Conservation (phyloP, 2,329 filamentous ascomycete species). For the Tympanopsis confertula region DNA sequence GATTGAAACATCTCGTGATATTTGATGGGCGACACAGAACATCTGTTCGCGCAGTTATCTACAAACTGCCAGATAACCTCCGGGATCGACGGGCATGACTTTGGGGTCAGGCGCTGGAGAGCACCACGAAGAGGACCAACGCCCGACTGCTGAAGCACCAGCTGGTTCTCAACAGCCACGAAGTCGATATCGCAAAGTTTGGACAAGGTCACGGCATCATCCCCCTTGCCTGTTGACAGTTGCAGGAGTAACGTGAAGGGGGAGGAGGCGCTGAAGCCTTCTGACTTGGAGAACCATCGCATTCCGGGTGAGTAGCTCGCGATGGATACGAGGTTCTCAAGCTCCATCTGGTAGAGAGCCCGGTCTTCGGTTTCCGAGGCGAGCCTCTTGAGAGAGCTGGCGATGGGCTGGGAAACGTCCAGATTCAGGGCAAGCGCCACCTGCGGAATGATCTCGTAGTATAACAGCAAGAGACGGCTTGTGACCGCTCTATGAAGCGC, state of each 20-base stretch:
- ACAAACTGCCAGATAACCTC: constrained; percentile 55
- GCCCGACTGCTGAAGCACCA: constrained; percentile 39
- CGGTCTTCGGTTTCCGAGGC: constrained; percentile 39
- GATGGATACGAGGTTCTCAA: constrained; percentile 72
- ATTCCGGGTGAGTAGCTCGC: constrained; percentile 72
- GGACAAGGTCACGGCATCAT: constrained; percentile 31
- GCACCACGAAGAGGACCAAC: constrained; percentile 32
- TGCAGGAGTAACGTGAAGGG: constrained; percentile 63
- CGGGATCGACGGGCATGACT: constrained; percentile 16
- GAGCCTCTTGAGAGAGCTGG: constrained; percentile 52
- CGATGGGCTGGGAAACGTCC: constrained; percentile 70
- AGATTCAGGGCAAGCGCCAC: constrained; percentile 74
- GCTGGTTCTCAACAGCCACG: constrained; percentile 52
- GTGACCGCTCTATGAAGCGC: constrained; percentile 66
- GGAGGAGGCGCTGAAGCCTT: constrained; percentile 46
- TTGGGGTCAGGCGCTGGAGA: constrained; percentile 17
- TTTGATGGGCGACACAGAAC: constrained; percentile 66
- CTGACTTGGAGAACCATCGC: constrained; percentile 76
- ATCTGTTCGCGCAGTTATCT: constrained; percentile 71
- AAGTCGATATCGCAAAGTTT: constrained; percentile 41
- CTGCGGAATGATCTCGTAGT: constrained; percentile 72
- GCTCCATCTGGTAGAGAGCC: constrained; percentile 55
- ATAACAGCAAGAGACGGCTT: constrained; percentile 70
- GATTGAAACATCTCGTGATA: constrained; percentile 64
- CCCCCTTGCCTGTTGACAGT: constrained; percentile 34